A percentile compares a stretch with the other conserved stretches of the same genome.
phyloP scores from a whole-genome alignment of 2,329 filamentous ascomycete species.

The Penicillium janthinellum region DNA sequence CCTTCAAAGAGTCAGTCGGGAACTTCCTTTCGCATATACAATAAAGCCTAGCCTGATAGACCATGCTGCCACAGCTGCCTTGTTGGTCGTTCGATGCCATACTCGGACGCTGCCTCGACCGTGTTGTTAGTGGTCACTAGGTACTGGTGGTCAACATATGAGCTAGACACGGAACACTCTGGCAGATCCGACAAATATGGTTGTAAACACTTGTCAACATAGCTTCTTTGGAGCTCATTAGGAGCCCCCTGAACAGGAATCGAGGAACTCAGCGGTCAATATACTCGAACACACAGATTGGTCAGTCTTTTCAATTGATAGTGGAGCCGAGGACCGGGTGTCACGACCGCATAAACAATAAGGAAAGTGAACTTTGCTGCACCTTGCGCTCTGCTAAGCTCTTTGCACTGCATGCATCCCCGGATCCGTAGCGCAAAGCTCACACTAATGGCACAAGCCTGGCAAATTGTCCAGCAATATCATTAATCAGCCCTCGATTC shows the following conservation, averaged over 20 bases:
- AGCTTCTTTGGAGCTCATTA: not conserved
- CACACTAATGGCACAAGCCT: not conserved
- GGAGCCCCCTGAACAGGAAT: not conserved
- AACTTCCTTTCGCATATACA: not conserved
- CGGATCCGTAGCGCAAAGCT: not conserved
- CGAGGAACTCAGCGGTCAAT: not conserved
- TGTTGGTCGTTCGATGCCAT: not conserved
- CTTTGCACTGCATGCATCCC: not conserved
- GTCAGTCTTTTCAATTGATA: not conserved
- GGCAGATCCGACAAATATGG: not conserved
- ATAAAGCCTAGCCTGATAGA: not conserved
- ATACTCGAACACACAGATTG: not conserved
- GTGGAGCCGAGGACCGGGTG: not conserved
- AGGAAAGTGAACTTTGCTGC: not conserved
- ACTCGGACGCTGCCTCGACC: not conserved
- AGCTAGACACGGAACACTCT: not conserved
- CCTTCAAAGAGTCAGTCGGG: not conserved
- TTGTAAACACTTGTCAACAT: not conserved
- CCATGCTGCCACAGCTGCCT: not conserved
- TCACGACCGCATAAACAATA: not conserved
- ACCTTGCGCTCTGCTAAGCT: not conserved
- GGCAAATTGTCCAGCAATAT: constrained; percentile 15
- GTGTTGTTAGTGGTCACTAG: too few relatives aligned
- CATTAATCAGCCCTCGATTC: constrained; percentile 24
- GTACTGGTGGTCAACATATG: not conserved